Conservation (phyloP, 345 rosid species). For the Syzygium grande region DNA sequence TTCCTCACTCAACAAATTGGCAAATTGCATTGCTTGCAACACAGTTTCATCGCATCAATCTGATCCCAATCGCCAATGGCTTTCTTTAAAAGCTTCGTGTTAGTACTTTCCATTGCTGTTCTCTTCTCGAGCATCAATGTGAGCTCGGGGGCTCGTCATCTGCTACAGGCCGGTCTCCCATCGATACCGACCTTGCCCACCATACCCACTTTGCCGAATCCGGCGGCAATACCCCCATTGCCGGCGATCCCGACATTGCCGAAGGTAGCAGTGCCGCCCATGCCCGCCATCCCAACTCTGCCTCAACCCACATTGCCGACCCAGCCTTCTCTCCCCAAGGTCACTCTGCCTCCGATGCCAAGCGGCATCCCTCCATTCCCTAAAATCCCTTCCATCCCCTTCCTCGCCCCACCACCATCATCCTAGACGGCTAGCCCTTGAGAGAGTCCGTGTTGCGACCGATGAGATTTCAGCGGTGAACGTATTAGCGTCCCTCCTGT, state of each 20-base stretch:
- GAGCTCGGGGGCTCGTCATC: slow-evolving; percentile 16
- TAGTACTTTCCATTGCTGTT: slow-evolving; percentile 1
- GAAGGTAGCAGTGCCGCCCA: background rate
- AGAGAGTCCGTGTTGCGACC: background rate
- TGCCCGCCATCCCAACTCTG: slow-evolving; percentile 9
- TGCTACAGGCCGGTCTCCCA: slow-evolving; percentile 12
- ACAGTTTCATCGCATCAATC: background rate
- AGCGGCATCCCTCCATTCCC: background rate
- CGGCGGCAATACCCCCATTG: background rate
- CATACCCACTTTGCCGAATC: slow-evolving; percentile 6
- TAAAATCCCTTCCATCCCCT: slow-evolving; percentile 4
- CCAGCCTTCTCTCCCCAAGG: slow-evolving; percentile 11
- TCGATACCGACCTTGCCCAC: slow-evolving; percentile 4
- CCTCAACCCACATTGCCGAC: slow-evolving; percentile 9
- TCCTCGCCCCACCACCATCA: slow-evolving; percentile 8
- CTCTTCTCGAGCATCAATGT: slow-evolving; percentile 4
- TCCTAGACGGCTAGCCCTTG: background rate
- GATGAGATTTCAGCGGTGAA: background rate
- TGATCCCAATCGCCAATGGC: background rate
- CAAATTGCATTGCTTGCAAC: background rate
- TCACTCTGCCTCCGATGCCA: slow-evolving; percentile 10
- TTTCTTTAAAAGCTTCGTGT: background rate
- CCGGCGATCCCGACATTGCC: slow-evolving; percentile 10
- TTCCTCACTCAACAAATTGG: background rate
- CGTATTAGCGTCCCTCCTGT: background rate